phyloP scores from a whole-genome alignment of 345 rosid genomes.

The Balakata baccata region DNA sequence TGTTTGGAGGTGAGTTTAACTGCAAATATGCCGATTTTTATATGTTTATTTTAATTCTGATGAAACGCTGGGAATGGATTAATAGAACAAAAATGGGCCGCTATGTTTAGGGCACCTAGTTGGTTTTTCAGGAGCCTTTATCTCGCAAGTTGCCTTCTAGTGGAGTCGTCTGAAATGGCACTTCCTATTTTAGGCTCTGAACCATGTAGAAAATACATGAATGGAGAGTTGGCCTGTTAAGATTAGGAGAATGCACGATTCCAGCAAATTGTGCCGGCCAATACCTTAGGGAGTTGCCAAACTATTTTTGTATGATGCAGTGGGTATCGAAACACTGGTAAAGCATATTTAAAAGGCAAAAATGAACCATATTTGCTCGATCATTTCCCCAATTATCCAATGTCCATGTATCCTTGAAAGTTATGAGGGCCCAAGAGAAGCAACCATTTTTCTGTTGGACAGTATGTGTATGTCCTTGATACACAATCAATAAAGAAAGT shows the following conservation, averaged over 20 bases:
- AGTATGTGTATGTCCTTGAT: too few relatives aligned
- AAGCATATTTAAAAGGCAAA: too few relatives aligned
- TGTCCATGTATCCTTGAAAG: too few relatives aligned
- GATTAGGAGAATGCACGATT: background rate
- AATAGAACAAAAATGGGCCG: constrained; percentile 1
- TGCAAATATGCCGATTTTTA: constrained; percentile 3
- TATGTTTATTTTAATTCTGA: constrained; percentile 14
- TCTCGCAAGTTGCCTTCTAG: background rate
- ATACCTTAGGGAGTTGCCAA: too few relatives aligned
- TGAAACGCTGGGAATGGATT: background rate
- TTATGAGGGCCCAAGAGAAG: too few relatives aligned
- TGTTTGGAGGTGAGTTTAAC: constrained; percentile 19
- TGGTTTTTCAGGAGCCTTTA: background rate
- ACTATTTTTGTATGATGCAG: too few relatives aligned
- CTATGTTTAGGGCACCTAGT: background rate
- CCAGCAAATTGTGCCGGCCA: too few relatives aligned
- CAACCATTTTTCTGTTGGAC: too few relatives aligned
- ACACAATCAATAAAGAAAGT: too few relatives aligned
- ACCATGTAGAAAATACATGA: background rate
- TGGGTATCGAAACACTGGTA: too few relatives aligned
- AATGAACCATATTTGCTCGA: too few relatives aligned
- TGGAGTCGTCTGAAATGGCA: background rate
- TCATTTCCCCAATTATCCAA: too few relatives aligned
- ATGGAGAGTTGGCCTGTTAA: background rate
- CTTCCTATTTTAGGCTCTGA: background rate